phyloP scores from a whole-genome alignment of 768 basidiomycete genomes.

The Lactifluus rugatus region DNA sequence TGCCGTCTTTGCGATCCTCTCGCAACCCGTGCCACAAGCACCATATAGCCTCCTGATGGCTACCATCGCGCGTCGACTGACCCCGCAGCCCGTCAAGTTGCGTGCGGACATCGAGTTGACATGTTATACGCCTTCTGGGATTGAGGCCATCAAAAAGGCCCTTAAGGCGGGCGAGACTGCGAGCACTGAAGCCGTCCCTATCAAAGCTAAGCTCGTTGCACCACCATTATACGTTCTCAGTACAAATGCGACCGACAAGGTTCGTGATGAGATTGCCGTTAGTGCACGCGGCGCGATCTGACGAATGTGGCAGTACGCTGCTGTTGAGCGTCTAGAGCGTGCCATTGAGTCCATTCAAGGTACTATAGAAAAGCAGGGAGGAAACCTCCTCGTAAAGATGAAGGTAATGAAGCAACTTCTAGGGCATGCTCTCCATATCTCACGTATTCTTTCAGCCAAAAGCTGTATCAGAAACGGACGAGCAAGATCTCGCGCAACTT shows the following conservation, averaged over 20 bases:
- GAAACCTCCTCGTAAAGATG: conserved; percentile 90
- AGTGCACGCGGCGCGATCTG: background rate
- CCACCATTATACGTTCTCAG: conserved; percentile 94
- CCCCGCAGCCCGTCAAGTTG: conserved; percentile 97
- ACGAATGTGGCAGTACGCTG: conserved; percentile 48
- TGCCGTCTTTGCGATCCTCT: conserved; percentile 67
- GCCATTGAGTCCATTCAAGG: conserved; percentile 86
- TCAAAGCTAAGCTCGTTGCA: conserved; percentile 94
- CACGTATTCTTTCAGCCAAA: conserved; percentile 57
- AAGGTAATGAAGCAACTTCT: conserved; percentile 48
- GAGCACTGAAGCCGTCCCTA: conserved; percentile 84
- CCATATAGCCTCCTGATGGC: conserved; percentile 56
- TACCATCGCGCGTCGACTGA: conserved; percentile 90
- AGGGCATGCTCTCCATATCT: background rate
- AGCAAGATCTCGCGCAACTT: conserved; percentile 91
- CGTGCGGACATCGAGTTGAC: conserved; percentile 97
- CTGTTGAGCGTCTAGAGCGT: conserved; percentile 87
- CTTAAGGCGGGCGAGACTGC: conserved; percentile 81
- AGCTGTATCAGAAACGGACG: conserved; percentile 95
- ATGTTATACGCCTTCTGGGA: conserved; percentile 91
- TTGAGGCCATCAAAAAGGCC: conserved; percentile 93
- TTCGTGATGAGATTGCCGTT: conserved; percentile 23
- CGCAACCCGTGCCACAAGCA: conserved; percentile 43
- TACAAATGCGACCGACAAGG: conserved; percentile 96
- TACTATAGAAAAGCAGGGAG: conserved; percentile 78